Conservation (phyloP, 208 protist genomes). For the Wallacemonas sp. region DNA sequence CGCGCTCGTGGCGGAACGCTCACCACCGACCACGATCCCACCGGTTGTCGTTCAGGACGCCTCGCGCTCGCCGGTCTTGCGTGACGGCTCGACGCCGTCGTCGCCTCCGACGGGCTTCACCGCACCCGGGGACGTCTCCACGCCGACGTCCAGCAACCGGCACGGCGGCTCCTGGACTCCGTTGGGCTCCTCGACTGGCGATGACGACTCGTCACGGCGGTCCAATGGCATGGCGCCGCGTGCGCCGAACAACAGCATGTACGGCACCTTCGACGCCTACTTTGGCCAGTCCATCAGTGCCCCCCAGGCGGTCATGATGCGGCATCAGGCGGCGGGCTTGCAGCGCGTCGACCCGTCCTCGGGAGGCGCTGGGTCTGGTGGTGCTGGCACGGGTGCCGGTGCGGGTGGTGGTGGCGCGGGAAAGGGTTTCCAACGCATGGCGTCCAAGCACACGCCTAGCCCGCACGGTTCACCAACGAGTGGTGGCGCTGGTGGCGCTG, state of each 20-base stretch:
- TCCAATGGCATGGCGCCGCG: not conserved
- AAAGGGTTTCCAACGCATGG: not conserved
- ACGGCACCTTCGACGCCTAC: slow-evolving; percentile 52
- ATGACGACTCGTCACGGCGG: slow-evolving; percentile 2
- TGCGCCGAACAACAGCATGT: slow-evolving; percentile 49
- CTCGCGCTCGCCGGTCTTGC: no score
- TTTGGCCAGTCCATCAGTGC: slow-evolving; percentile 36
- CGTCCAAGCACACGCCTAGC: not conserved
- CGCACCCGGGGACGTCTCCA: no score
- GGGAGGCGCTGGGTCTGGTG: no score
- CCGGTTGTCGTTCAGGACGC: no score
- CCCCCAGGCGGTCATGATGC: slow-evolving; percentile 41
- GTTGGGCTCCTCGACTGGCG: not conserved
- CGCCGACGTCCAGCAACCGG: not conserved
- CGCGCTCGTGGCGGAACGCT: no score
- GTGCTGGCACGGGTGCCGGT: no score
- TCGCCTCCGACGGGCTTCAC: not conserved
- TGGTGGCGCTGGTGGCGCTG: slow-evolving; percentile 6
- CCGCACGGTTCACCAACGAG: no score
- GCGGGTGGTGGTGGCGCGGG: not conserved
- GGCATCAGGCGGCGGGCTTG: slow-evolving; percentile 29
- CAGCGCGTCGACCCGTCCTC: not conserved
- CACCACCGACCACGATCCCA: no score
- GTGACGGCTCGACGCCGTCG: no score
- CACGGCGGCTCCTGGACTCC: not conserved